Conservation (phyloP, 2,329 filamentous ascomycete genomes). For the Alternaria solani region DNA sequence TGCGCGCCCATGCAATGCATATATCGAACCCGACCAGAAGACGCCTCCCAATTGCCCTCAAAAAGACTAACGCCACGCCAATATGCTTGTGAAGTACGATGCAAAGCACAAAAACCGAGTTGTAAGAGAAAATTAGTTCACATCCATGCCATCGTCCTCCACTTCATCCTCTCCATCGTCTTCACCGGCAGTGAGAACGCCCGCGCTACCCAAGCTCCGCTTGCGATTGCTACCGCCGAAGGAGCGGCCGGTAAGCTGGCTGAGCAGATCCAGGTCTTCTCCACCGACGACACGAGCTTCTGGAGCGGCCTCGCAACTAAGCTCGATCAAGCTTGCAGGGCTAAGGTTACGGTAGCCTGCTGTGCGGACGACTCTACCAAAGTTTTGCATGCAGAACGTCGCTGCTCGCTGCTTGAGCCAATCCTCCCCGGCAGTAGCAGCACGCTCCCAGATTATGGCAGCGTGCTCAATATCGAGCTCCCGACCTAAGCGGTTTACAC, state of each 20-base stretch:
- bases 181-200: slow-evolving; percentile 50
- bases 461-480: slow-evolving; percentile 95
- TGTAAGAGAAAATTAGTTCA: slow-evolving; percentile 36
- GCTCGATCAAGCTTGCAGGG: slow-evolving; percentile 80
- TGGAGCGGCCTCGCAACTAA: slow-evolving; percentile 91
- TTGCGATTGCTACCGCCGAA: slow-evolving; percentile 52
- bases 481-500: slow-evolving; percentile 86
- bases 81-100: slow-evolving; percentile 17
- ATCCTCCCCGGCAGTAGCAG: slow-evolving; percentile 87
- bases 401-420: slow-evolving; percentile 92
- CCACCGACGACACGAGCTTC: slow-evolving; percentile 92
- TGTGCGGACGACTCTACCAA: slow-evolving; percentile 92
- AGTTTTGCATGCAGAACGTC: slow-evolving; percentile 88
- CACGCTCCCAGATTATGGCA: slow-evolving; percentile 95
- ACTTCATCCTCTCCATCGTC: slow-evolving; percentile 54
- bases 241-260: slow-evolving; percentile 56
- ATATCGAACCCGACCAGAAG: background rate
- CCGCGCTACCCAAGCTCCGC: slow-evolving; percentile 51
- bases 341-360: slow-evolving; percentile 84
- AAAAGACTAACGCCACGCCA: slow-evolving; percentile 26
- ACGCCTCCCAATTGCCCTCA: slow-evolving; percentile 2
- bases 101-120: background rate
- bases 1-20: slow-evolving; percentile 20
- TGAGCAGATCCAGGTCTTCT: slow-evolving; percentile 76
- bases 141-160: slow-evolving; percentile 55